Evolutionary conservation across 495 filamentous ascomycete genomes (phyloP).

Genomic region (Xylaria bambusicola): DNA sequence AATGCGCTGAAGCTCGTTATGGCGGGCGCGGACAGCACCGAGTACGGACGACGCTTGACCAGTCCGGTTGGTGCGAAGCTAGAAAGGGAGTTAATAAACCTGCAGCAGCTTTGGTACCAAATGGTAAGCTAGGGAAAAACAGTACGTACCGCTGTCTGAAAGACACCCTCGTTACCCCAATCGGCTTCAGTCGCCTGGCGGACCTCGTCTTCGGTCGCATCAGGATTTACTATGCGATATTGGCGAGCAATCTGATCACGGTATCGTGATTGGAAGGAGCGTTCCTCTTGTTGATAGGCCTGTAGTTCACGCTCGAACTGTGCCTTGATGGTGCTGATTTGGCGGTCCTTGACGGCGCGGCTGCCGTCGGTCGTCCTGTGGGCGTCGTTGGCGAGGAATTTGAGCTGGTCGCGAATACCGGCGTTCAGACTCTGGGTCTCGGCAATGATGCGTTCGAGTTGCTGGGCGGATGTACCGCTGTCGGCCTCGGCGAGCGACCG

Average conservation of each 20-base stretch:
- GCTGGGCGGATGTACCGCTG: slow-evolving; percentile 38
- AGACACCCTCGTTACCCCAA: slow-evolving; percentile 74
- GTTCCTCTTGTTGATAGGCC: slow-evolving; percentile 65
- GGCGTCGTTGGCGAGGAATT: slow-evolving; percentile 63
- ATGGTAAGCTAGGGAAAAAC: neutral
- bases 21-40: slow-evolving; percentile 71
- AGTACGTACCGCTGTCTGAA: slow-evolving; percentile 68
- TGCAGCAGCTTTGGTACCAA: neutral
- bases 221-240: slow-evolving; percentile 74
- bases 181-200: slow-evolving; percentile 63
- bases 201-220: slow-evolving; percentile 66
- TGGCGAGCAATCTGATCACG: slow-evolving; percentile 72
- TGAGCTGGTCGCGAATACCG: slow-evolving; percentile 67
- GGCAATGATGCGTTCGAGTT: slow-evolving; percentile 61
- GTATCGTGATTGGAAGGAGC: slow-evolving; percentile 63
- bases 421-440: slow-evolving; percentile 67
- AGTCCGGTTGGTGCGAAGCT: slow-evolving; percentile 71
- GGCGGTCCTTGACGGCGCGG: slow-evolving; percentile 59
- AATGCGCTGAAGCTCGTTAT: slow-evolving; percentile 73
- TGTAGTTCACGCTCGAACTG: slow-evolving; percentile 65
- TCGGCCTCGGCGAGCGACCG: slow-evolving; percentile 59
- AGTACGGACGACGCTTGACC: slow-evolving; percentile 67
- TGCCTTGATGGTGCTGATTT: slow-evolving; percentile 63
- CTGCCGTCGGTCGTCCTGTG: slow-evolving; percentile 55
- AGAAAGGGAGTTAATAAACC: slow-evolving; percentile 16